Evolutionary conservation across 345 rosid genomes (phyloP), one percentile per base, ranked within the genome.

Genomic region (Pugionium cornutum): DNA sequence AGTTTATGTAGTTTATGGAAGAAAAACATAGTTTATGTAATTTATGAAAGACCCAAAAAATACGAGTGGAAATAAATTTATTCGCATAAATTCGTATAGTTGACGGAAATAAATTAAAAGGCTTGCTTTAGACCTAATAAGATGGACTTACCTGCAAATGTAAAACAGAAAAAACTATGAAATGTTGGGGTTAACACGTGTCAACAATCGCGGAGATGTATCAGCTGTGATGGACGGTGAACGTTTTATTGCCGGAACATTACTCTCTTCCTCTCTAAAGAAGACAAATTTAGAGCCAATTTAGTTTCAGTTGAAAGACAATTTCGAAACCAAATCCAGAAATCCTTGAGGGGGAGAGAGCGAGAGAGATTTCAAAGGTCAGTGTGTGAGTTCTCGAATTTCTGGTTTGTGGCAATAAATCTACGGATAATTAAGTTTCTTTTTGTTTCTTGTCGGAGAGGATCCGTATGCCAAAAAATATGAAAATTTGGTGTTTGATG

Each of bases 401-500:
- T 53, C 55, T 59, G 32, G 33, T 60, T 53, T 61, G 33, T 57
- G 33, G 30, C 52, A 48, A 64, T 43, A 45, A 51, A 59, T 60
- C 44, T 53, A 8, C 50, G 53, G 26, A 64, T 61, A 43, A 33
- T 55, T 48, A 36, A 51, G 55, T 58, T 58, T 50, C 6, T 46
- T 39, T 54, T 29, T 29, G 6, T 54, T 45, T 46, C 11, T 43
- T 54, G 6, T 67, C 48, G 45, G 60, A 45, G 75, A 56, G 67
- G 59, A 75, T 65, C 60, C 8, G 35, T 45, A n/a, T 35, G 1
- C 18, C 56, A 64, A 72, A 69, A n/a, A 73, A 76, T 73, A 81
- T 79, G 77, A 76, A 18, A 18, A 70, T 74, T 72, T 83, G 72
- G 86, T 67, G 66, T 82, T 78, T 82, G 80, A 82, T 83, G 79